Evolutionary conservation across 2,329 filamentous ascomycete species (phyloP), one percentile per base, ranked within the genome.

Genomic region (Arthrobotrys sphaeroides): DNA sequence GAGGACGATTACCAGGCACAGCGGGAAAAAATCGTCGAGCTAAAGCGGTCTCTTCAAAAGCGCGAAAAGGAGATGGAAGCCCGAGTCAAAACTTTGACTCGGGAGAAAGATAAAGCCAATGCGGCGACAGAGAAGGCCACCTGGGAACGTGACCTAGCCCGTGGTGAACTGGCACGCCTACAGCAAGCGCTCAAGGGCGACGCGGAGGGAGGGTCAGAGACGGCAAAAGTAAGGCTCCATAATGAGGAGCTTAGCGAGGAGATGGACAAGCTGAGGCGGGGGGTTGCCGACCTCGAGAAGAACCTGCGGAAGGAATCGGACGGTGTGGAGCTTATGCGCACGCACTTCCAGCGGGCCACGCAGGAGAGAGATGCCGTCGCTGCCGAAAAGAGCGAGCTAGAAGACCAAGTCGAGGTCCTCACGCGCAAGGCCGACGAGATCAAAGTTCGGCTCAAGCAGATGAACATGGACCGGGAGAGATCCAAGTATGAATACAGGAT

Each of bases 391-490:
- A 18, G 9, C 0, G 47, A 59, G 10, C 26, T 75, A 10, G 57
- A 75, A 42, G 59, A 49, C 12, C 26, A 64, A 12, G 60, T 53
- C 4, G 64, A 64, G 2, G n/a, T 20, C 22, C 42, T 59, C 22
- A 51, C 20, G 20, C 47, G 59, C 31, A 36, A 53, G 65, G 64
- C 72, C 10, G 57, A 75, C 18, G 36, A 31, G 0, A 33, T 60
- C n/a, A 75, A 75, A 53, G 40, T 69, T 13, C 18, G 64, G 20
- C 49, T 75, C 5, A 68, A 69, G 22, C 20, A 33, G 10, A 3
- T 57, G 28, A 75, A 75, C 16, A 38, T 61, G 57, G 62, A 75
- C 40, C 45, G 33, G 5, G 72, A 75, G 49, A 51, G 72, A 24
- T 9, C 33, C 9, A 65, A 49, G 18, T 75, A 75, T 12, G 64